These are phyloP conservation scores for Abelmoschus esculentus DNA, from an alignment of 345 rosid species.

Conservation along the genomic window DNA sequence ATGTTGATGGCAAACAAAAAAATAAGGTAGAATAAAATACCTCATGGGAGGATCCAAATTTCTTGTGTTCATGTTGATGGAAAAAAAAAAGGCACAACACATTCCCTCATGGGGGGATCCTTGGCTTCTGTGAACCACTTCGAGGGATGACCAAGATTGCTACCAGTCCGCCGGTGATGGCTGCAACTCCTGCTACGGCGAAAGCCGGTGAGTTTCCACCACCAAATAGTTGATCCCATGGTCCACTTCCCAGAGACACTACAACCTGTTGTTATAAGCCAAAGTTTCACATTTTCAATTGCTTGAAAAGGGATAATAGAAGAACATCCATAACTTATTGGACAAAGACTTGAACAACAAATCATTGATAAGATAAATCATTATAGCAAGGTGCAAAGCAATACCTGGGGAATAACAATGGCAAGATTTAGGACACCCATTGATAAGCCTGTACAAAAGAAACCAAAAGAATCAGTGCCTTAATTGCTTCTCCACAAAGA, in stretches of 20 bases:
- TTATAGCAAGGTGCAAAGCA: too few relatives aligned
- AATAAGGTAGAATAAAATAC: constrained; percentile 28
- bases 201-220: constrained; percentile 79
- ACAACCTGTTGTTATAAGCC: constrained; percentile 38
- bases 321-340: background rate
- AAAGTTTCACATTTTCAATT: constrained; percentile 6
- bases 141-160: constrained; percentile 84
- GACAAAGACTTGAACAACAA: too few relatives aligned
- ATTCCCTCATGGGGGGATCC: constrained; percentile 43
- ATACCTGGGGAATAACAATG: constrained; percentile 91
- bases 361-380: too few relatives aligned
- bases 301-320: constrained; percentile 3
- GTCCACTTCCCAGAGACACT: constrained; percentile 79
- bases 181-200: constrained; percentile 62
- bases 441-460: constrained; percentile 64
- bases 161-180: constrained; percentile 53
- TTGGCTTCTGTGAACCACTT: constrained; percentile 54
- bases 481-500: constrained; percentile 4
- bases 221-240: constrained; percentile 72
- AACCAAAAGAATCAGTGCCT: constrained; percentile 13
- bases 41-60: constrained; percentile 31
- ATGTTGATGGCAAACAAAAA: constrained; percentile 15
- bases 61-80: constrained; percentile 1
- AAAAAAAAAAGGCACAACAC: constrained; percentile 17
- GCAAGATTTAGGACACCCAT: constrained; percentile 96